phyloP scores from a whole-genome alignment of 1,284 basidiomycete genomes.

The Takashimella koratensis region DNA sequence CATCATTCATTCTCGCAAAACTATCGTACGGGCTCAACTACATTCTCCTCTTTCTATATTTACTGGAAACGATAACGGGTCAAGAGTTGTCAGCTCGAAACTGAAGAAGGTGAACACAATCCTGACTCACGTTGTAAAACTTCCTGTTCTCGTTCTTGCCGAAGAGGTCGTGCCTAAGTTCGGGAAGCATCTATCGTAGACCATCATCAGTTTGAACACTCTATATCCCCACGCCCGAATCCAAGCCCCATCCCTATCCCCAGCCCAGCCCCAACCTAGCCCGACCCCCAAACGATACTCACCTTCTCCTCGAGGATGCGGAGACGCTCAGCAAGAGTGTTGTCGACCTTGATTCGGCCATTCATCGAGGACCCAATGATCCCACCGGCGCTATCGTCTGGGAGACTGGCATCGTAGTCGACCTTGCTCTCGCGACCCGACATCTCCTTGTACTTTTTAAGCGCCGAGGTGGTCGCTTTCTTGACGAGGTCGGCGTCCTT shows the following conservation, averaged over 20 bases:
- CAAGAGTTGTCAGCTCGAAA: no score
- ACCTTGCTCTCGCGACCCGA: constrained; percentile 67
- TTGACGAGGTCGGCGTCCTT: constrained; percentile 42
- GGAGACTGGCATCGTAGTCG: constrained; percentile 63
- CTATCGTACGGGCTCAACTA: no score
- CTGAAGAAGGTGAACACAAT: no score
- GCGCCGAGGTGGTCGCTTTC: constrained; percentile 30
- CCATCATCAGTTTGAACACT: no score
- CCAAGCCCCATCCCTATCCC: background rate
- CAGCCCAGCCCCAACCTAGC: background rate
- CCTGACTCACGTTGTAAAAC: constrained; percentile 63
- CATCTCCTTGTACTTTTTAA: constrained; percentile 44
- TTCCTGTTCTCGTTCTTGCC: constrained; percentile 82
- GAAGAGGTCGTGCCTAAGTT: constrained; percentile 79
- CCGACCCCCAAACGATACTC: constrained; percentile 28
- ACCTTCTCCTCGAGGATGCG: constrained; percentile 83
- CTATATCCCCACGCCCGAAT: no score
- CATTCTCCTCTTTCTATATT: no score
- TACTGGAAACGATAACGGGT: no score
- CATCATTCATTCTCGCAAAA: no score
- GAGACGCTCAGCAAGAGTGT: constrained; percentile 84
- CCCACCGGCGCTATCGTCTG: constrained; percentile 78
- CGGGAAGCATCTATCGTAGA: constrained; percentile 89
- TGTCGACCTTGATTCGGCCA: constrained; percentile 79
- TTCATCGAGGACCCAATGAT: constrained; percentile 69